Percentiles rank a stretch among this genome's conserved stretches.
Conservation (phyloP, 169 alveolate genomes). For the Besnoitia besnoiti region DNA sequence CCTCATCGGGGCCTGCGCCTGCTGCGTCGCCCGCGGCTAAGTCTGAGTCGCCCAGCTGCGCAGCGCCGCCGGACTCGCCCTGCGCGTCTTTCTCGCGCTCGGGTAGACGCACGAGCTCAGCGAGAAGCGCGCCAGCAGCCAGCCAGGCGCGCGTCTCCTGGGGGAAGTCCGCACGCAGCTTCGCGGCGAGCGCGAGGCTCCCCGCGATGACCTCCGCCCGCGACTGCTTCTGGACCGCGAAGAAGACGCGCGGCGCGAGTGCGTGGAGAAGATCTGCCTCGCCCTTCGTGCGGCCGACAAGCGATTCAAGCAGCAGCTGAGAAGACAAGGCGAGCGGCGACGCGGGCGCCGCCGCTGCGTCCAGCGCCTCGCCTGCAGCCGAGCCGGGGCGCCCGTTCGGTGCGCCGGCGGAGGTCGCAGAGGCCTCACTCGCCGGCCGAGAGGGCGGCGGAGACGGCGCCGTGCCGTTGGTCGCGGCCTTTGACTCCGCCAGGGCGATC, state of each 20-base stretch:
- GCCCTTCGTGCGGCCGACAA: background rate
- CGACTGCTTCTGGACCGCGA: background rate
- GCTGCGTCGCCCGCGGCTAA: too few species aligned
- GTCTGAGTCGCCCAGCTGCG: too few species aligned
- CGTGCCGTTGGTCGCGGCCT: too few species aligned
- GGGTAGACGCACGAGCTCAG: background rate
- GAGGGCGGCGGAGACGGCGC: background rate
- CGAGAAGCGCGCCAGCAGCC: conserved; percentile 12
- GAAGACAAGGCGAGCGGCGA: background rate
- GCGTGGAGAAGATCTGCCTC: background rate
- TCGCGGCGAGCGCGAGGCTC: background rate
- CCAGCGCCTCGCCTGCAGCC: background rate
- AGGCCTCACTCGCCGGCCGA: background rate
- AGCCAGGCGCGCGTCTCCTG: background rate
- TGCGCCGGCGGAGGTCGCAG: background rate
- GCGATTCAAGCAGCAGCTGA: background rate
- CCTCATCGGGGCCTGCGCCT: background rate
- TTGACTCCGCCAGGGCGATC: background rate
- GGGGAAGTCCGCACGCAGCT: background rate
- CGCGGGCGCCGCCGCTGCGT: background rate
- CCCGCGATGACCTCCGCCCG: background rate
- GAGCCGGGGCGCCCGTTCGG: background rate
- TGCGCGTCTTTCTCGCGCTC: background rate
- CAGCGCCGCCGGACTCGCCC: too few species aligned
- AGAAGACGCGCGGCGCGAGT: background rate